Evolutionary conservation across 805 yeast genomes (phyloP), one percentile per base, ranked within the genome.

Genomic region (Starmerella sirachaensis): DNA sequence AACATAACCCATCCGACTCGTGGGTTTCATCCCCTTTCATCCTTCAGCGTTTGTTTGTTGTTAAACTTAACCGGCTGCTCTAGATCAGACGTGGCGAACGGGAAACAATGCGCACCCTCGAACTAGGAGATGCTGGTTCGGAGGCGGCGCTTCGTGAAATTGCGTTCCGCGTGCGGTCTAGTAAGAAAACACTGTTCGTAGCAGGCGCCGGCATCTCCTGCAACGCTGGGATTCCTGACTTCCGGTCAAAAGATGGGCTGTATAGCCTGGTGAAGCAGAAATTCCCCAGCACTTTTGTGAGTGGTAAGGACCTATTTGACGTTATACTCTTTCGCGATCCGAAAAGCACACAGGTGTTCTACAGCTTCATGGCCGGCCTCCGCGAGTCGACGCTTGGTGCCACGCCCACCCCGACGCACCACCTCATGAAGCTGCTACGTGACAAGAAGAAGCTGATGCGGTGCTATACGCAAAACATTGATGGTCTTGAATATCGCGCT

Each of bases 191-290:
- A n/a, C 66, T 79, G 16, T 67, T 81, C 4, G 63, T 86, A 38
- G 85, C 95, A 0, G 97, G 98, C 6, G 98, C 98, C 2, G 98
- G 98, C 1, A 84, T 88, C 41, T 83, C 95, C 12, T 84, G 95
- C 56, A 83, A 81, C 55, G 96, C 97, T 1, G 97, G 98, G 0
- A 91, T 88, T 32, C 98, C 98, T 2, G 97, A 88, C 56, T 86
- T 86, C 56, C 68, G 97, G 39, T 80, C 93, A 4, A 64, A 76
- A 8, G 72, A 78, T 48, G 97, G 97, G 2, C 66, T 86, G 8
- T 86, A 88, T 60, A 75, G 78, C 42, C 55, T 75, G 59, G 81
- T 78, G 22, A 82, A 78, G 53, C 56, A 61, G 14, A 71, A 70
- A 45, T 69, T 72, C 48, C 79, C 86, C 1, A 67, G 56, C 28